Evolutionary conservation across 1,284 basidiomycete genomes (phyloP).

Genomic region (Filobasidium uniguttulatum): DNA sequence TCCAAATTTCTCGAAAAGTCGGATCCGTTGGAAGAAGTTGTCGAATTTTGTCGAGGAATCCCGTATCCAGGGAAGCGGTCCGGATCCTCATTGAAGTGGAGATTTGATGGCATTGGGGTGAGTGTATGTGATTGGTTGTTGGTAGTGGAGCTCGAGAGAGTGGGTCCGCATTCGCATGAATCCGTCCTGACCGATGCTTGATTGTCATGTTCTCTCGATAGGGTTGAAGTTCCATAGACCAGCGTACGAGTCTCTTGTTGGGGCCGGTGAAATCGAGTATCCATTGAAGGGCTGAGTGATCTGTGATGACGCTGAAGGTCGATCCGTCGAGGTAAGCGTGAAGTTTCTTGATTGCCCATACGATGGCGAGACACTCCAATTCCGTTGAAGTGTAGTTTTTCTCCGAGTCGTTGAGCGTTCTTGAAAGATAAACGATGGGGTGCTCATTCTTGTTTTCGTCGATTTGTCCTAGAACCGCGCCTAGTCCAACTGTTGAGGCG

Average conservation of each 20-base stretch:
- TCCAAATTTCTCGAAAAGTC: neutral
- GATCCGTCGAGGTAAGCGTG: constrained; percentile 10
- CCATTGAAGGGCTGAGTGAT: constrained; percentile 9
- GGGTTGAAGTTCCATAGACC: constrained; percentile 11
- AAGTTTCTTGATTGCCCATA: constrained; percentile 10
- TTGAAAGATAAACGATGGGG: constrained; percentile 5
- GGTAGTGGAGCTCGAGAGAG: constrained; percentile 7
- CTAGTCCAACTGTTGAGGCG: constrained; percentile 6
- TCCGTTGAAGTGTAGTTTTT: constrained; percentile 11
- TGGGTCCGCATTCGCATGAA: constrained; percentile 8
- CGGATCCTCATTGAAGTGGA: too few species aligned
- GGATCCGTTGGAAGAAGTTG: neutral
- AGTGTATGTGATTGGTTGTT: neutral
- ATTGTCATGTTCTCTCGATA: constrained; percentile 8
- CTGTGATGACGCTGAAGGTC: constrained; percentile 3
- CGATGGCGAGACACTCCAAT: constrained; percentile 9
- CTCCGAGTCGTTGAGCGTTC: constrained; percentile 5
- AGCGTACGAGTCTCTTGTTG: constrained; percentile 7
- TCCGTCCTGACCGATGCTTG: constrained; percentile 1
- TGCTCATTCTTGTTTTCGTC: constrained; percentile 6
- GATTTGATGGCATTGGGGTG: neutral
- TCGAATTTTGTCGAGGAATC: neutral
- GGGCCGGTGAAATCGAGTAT: constrained; percentile 2
- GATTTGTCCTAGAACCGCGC: constrained; percentile 1
- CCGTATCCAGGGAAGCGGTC: neutral